Evolutionary conservation across 441 rosid genomes (phyloP), one percentile per base, ranked within the genome.

Genomic region (Metrosideros polymorpha): DNA sequence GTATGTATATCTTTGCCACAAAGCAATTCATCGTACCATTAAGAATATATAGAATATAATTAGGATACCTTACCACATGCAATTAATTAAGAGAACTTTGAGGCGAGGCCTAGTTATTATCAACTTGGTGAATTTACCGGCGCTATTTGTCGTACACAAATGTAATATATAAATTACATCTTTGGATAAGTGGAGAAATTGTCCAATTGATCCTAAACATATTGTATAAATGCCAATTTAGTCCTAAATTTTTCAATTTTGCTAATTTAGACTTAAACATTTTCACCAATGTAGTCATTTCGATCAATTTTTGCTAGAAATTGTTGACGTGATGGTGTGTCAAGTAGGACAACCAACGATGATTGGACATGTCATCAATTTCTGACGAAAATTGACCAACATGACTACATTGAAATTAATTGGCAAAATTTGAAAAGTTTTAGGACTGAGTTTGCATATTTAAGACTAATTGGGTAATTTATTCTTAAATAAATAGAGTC

Each of bases 251-350:
- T 63, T 32, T 63, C 6, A 63, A 24, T 24, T 50, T 24, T 4
- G 6, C 2, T 13, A 10, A 66, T 32, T 66, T 19, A 18, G 7
- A 18, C 24, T 66, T 9, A 66, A 61, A 66, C 3, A 5, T 71
- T 71, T 12, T 4, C 15, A 2, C 4, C 3, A 39, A 10, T 0
- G 6, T 22, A 39, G 27, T 22, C 7, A 0, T 32, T 66, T 0
- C 14, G 0, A 71, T 3, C 8, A 22, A 6, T 71, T 39, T 39
- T 71, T 1, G 12, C 3, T 0, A 3, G 4, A 12, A 71, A 71
- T 9, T 22, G 13, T 0, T 0, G 5, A 39, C 9, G 12, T 71
- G 47, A 71, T 0, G 4, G 2, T 39, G 8, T 39, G 47, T 0
- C 1, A 3, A 0, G 47, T 71, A 22, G 24, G 17, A 71, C 12